These are phyloP conservation scores for Aspergillus vadensis DNA, from an alignment of 2,329 filamentous ascomycete genomes.

Conservation along the genomic window DNA sequence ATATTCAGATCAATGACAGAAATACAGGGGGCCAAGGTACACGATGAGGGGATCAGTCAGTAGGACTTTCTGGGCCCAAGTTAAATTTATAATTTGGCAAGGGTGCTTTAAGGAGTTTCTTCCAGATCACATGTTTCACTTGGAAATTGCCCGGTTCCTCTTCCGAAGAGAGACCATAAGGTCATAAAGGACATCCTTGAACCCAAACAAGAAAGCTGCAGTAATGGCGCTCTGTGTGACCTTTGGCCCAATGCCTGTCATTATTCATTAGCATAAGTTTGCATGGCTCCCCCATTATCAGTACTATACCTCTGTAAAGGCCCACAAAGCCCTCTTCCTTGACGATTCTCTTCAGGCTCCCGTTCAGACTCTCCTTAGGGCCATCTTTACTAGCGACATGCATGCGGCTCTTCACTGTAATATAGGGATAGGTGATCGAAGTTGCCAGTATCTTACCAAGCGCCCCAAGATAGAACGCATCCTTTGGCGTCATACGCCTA, in stretches of 20 bases:
- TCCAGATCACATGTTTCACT: conserved; percentile 25
- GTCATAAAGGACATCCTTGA: conserved; percentile 95
- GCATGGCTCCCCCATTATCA: neutral
- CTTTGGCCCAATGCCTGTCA: conserved; percentile 86
- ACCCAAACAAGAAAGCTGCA: conserved; percentile 92
- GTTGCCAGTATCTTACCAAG: conserved; percentile 94
- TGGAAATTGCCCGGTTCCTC: conserved; percentile 30
- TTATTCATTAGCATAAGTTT: conserved; percentile 15
- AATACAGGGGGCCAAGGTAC: too few relatives aligned
- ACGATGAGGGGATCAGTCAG: too few relatives aligned
- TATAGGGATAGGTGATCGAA: conserved; percentile 94
- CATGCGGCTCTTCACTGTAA: conserved; percentile 97
- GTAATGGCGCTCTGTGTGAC: conserved; percentile 96
- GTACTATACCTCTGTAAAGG: conserved; percentile 79
- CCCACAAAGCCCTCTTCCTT: conserved; percentile 88
- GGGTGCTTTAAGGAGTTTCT: too few relatives aligned
- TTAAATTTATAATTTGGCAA: neutral
- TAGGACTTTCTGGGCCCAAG: too few relatives aligned
- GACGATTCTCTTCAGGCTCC: conserved; percentile 76
- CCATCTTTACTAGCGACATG: conserved; percentile 79
- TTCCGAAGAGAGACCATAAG: conserved; percentile 40
- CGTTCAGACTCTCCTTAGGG: conserved; percentile 78
- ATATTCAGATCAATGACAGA: too few relatives aligned
- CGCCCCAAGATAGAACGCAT: conserved; percentile 89
- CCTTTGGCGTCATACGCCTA: conserved; percentile 74